Conservation (phyloP, 768 basidiomycete species). For the Panellus pusillus region DNA sequence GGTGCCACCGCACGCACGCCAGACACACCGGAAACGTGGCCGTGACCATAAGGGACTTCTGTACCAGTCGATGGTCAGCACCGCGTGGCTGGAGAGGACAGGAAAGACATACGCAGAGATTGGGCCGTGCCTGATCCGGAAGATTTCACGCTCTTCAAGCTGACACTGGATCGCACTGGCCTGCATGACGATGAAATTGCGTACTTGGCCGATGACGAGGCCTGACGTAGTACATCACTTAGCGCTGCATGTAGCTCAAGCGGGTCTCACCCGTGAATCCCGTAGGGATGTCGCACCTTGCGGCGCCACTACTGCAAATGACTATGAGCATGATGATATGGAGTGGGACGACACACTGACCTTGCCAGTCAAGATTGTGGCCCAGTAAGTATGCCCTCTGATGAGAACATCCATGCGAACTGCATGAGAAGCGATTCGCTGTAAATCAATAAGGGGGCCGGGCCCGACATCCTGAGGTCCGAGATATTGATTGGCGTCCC, state of each 20-base stretch:
- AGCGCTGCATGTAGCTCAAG: too few species aligned
- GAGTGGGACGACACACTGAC: not conserved
- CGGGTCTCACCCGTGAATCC: too few species aligned
- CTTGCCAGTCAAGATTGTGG: slow-evolving; percentile 1
- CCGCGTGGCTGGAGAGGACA: not conserved
- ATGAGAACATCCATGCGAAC: not conserved
- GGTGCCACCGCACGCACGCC: too few species aligned
- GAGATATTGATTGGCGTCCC: not conserved
- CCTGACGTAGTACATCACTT: not conserved
- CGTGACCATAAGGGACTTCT: not conserved
- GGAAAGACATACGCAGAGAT: too few species aligned
- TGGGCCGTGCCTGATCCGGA: too few species aligned
- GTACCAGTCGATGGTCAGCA: not conserved
- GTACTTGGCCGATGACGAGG: slow-evolving; percentile 5
- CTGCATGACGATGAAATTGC: not conserved
- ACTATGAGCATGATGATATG: not conserved
- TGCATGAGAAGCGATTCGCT: not conserved
- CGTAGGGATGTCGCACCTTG: not conserved
- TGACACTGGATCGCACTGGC: not conserved
- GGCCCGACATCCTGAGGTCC: not conserved
- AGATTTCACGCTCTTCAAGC: too few species aligned
- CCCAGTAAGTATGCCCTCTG: not conserved
- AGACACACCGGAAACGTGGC: too few species aligned
- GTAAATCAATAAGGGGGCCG: not conserved
- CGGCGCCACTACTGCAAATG: not conserved